Evolutionary conservation across 306 rosid genomes (phyloP), one percentile per base, ranked within the genome.

Genomic region (Neltuma alba): DNA sequence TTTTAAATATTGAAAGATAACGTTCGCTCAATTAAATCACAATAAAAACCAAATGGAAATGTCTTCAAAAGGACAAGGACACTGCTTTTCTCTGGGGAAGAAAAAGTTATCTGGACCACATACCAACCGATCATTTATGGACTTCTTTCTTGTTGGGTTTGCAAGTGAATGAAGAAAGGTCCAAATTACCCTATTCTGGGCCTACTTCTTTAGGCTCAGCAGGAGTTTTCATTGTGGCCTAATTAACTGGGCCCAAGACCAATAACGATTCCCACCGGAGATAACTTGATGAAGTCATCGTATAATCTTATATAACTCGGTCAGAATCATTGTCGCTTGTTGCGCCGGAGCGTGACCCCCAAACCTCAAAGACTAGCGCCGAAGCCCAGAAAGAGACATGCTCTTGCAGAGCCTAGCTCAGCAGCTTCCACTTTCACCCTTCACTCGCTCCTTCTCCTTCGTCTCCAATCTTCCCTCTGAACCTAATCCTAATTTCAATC

Each of bases 351-450:
- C 54, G n/a, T 66, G 33, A 21, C 50, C 72, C 48, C 11, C n/a
- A 21, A 37, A 21, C 72, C 48, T 21, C n/a, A 21, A 37, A 21
- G 14, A 11, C 18, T 38, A 10, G 50, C 27, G 28, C 36, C 7
- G 13, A n/a, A n/a, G 21, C 2, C 54, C 0, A 2, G 5, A n/a
- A 7, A 54, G 6, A 68, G 73, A 41, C n/a, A 68, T 68, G 73
- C 73, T 68, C 54, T 41, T 68, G 20, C 75, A 2, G 21, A 38
- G 76, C 58, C 0, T 21, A 77, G 62, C 47, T 44, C 72, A 44
- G 10, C 54, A 52, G 67, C 75, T 77, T 67, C 52, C 47, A 36
- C 14, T 27, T 74, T 14, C 41, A 57, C 57, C 70, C 16, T 61
- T 42, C 65, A 6, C 78, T 38, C 37, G 45, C 20, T 41, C 72